Conservation (phyloP, 1,139 yeast species). For the Wickerhamomyces sp. region DNA sequence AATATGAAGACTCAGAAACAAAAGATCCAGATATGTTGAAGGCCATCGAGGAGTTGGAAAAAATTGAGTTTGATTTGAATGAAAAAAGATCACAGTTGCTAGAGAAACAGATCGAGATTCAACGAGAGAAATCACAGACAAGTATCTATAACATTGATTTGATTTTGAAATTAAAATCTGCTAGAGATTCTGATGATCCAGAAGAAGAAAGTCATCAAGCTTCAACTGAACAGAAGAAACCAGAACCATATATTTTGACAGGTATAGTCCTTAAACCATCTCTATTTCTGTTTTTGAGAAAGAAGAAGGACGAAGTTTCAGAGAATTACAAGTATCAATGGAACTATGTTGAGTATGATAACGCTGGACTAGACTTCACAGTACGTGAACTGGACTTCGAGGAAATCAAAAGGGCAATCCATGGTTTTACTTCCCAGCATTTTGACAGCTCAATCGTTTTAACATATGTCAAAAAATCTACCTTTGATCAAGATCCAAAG, state of each 20-base stretch:
- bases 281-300: conserved; percentile 24
- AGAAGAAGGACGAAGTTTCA: background rate
- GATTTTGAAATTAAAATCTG: conserved; percentile 14
- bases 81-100: conserved; percentile 7
- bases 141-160: conserved; percentile 22
- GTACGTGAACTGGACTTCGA: conserved; percentile 19
- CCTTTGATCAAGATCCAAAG: conserved; percentile 11
- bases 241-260: conserved; percentile 31
- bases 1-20: conserved; percentile 8
- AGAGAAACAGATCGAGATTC: conserved; percentile 13
- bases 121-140: conserved; percentile 10
- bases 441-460: conserved; percentile 26
- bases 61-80: conserved; percentile 7
- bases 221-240: background rate
- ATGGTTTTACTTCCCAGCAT: conserved; percentile 16
- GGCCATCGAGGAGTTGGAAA: conserved; percentile 15
- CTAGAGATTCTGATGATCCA: too few relatives aligned
- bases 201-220: too few relatives aligned
- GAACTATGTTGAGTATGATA: conserved; percentile 22
- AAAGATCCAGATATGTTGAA: conserved; percentile 3
- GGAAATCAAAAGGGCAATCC: conserved; percentile 20
- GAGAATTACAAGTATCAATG: conserved; percentile 9
- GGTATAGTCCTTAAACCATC: conserved; percentile 27
- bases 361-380: conserved; percentile 22
- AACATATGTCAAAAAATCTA: conserved; percentile 26